Evolutionary conservation across 2,329 filamentous ascomycete genomes (phyloP).

Genomic region (Tolypocladium tundrense): DNA sequence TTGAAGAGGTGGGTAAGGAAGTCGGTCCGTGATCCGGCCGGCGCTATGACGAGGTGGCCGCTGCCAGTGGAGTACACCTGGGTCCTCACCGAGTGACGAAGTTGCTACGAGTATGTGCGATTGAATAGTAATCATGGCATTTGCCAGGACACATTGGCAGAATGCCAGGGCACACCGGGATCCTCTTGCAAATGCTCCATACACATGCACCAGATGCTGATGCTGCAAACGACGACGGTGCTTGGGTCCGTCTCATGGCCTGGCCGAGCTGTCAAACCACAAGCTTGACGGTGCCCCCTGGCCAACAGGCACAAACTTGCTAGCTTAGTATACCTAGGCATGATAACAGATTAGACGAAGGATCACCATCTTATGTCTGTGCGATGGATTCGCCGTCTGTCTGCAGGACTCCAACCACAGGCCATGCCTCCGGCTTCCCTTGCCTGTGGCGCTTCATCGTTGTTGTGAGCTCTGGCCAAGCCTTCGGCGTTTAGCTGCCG

Average conservation of each 20-base stretch:
- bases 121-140: background rate
- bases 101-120: background rate
- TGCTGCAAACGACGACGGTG: background rate
- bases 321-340: background rate
- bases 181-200: background rate
- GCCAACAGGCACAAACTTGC: background rate
- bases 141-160: background rate
- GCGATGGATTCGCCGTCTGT: background rate
- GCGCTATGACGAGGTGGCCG: background rate
- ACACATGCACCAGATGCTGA: background rate
- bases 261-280: background rate
- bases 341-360: background rate
- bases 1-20: no score
- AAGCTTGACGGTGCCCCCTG: background rate
- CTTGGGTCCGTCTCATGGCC: background rate
- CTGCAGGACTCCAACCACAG: background rate
- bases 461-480: background rate
- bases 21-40: background rate
- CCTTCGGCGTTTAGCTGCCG: background rate
- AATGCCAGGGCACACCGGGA: background rate
- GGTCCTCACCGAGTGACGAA: background rate
- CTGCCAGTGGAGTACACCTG: background rate
- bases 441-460: background rate
- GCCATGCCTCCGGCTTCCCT: background rate
- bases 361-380: background rate